Evolutionary conservation across 176 grass and related monocot genomes (phyloP), one percentile per base, ranked within the genome.

Genomic region (Oryza rufipogon): DNA sequence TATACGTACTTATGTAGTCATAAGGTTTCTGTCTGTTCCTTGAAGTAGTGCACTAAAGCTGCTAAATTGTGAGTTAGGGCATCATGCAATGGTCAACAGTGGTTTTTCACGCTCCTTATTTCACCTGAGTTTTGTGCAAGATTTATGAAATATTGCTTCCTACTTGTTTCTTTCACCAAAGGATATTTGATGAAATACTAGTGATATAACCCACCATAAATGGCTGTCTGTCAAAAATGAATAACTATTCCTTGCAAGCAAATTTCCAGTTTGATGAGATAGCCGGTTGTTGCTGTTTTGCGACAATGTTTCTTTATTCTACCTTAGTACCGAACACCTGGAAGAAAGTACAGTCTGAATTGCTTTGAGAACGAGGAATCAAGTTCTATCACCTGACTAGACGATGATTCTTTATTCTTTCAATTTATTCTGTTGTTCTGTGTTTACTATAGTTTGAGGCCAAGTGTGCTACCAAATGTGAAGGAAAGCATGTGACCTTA

Each of bases 401-500:
- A 73, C 9, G 23, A 66, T 49, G 4, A 3, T 52, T 77, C 19
- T 76, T 76, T 87, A 23, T 61, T 45, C 46, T 60, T 61, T 22
- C 28, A 12, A 10, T 73, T 64, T 65, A 15, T 38, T 68, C 68
- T 33, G 11, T 61, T 63, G 6, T n/a, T 60, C 20, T 63, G 10
- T 44, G 12, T 22, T 51, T 83, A 74, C 7, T 56, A 54, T 80
- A 58, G 79, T 32, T 22, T 39, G 9, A 30, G 60, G 51, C 38
- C 79, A 82, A 19, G 38, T 64, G 20, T 83, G 42, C 80, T 79
- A 79, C n/a, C 17, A 17, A 45, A 84, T 88, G 63, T 67, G 46
- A 52, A 77, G 22, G 9, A 72, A 81, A 71, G 66, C 67, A 41
- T 49, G 30, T 39, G 20, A 85, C 4, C 64, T 44, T 15, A 46